Base-by-base conservation (phyloP, 192 early-diverging fungal species). In the Entomortierella beljakovae region DNA sequence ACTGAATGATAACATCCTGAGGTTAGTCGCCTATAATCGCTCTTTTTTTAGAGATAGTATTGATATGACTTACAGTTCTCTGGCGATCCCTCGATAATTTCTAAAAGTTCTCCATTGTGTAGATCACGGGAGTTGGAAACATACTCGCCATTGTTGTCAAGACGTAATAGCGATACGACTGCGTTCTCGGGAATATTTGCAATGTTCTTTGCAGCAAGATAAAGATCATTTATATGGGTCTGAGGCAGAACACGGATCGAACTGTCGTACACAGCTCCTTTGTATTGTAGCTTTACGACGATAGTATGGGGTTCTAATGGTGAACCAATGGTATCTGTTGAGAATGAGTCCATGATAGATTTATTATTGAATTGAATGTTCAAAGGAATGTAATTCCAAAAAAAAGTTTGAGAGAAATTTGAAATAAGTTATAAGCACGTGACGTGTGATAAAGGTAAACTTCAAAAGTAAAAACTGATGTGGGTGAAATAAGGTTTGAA, bases 241-340 rank as follows among this genome's bases (percentile, higher is more conserved):
- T 37, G 26, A 4, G 67, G 67, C 16, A 70, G 48, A 50, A 79
- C 26, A 42, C 75, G 75, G 60, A 79, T 69, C 34, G 75, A 79
- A 38, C 5, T 79, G 57, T 79, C 75, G 33, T 79, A 70, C 32
- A 79, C 75, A 49, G 75, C 75, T 37, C 75, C 75, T 10, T 65
- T 52, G 67, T 79, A 79, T 50, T 79, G 75, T 29, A 79, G 56
- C n/a, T 61, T 69, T 55, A 79, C 75, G 0, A 79, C 75, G 20
- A 62, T 61, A 2, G 75, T 70, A 18, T 61, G 16, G n/a, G 56
- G 20, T 20, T 23, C 7, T 25, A 61, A 49, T 22, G 61, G 9
- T 11, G 67, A 60, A 25, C 67, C 75, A 6, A 60, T 49, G 2
- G 61, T 20, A 62, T 65, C 65, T 8, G 38, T 40, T 32, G 40